These are phyloP conservation scores for Pestalotiopsis sp. DNA, from an alignment of 2,329 filamentous ascomycete species.

Conservation along the genomic window DNA sequence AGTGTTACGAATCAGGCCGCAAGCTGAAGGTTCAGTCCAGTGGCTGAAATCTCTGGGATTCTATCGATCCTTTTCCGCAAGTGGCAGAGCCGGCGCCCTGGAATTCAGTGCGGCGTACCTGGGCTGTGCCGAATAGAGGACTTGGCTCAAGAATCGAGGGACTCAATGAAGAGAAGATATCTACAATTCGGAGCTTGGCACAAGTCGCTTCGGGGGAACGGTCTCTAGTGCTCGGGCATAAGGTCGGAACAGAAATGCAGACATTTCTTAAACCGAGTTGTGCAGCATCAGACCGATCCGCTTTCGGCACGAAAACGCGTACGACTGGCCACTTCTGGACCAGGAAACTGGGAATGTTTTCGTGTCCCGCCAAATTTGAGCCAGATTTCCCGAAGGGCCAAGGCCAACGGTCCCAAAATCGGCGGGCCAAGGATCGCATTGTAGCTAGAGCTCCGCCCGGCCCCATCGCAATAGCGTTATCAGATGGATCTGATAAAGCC, in stretches of 20 bases:
- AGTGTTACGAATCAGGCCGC: too few relatives aligned
- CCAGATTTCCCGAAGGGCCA: neutral
- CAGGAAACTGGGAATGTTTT: neutral
- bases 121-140: too few relatives aligned
- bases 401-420: neutral
- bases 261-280: neutral
- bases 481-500: neutral
- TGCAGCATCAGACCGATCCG: neutral
- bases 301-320: neutral
- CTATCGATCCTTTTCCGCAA: too few relatives aligned
- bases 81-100: too few relatives aligned
- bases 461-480: neutral
- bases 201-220: neutral
- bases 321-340: neutral
- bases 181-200: neutral
- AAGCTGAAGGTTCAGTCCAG: too few relatives aligned
- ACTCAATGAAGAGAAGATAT: too few relatives aligned
- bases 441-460: neutral
- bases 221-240: neutral
- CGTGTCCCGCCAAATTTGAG: neutral
- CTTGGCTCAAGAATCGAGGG: too few relatives aligned
- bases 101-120: too few relatives aligned
- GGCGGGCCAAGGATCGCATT: neutral
- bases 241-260: neutral
- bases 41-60: too few relatives aligned